These are phyloP conservation scores for Fusarium hostae DNA, from an alignment of 2,329 filamentous ascomycete species.

Conservation along the genomic window DNA sequence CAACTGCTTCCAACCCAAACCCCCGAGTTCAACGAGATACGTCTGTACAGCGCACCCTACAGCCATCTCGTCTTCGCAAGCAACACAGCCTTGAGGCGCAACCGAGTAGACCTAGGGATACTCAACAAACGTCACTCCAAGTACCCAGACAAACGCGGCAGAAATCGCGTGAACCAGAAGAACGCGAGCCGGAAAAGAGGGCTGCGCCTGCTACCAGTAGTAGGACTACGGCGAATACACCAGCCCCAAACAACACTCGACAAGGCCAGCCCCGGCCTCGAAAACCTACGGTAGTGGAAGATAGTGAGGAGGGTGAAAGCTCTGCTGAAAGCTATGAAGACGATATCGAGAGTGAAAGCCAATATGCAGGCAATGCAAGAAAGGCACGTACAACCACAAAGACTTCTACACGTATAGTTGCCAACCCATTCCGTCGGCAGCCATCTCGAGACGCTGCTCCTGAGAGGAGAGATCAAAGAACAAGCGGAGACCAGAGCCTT, in stretches of 20 bases:
- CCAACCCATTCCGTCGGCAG: not conserved
- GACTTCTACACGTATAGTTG: not conserved
- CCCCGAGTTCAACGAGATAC: not conserved
- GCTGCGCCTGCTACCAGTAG: not conserved
- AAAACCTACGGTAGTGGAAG: not conserved
- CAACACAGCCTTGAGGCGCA: not conserved
- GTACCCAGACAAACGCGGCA: not conserved
- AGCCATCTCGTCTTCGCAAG: not conserved
- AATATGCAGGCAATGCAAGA: not conserved
- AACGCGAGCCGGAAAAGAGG: not conserved
- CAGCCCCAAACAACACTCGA: constrained; percentile 25
- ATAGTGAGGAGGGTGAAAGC: not conserved
- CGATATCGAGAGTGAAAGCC: not conserved
- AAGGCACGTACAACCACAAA: not conserved
- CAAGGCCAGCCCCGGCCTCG: not conserved
- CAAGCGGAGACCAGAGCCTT: not conserved
- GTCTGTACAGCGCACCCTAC: not conserved
- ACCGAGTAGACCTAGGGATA: not conserved
- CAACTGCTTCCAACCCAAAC: not conserved
- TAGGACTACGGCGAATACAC: constrained; percentile 35
- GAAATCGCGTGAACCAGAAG: constrained; percentile 1
- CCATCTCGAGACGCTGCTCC: not conserved
- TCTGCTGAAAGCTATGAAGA: not conserved
- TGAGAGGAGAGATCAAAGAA: not conserved
- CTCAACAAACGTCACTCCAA: not conserved